phyloP scores from a whole-genome alignment of 495 filamentous ascomycete species.

The Hypoxylon perforatum region DNA sequence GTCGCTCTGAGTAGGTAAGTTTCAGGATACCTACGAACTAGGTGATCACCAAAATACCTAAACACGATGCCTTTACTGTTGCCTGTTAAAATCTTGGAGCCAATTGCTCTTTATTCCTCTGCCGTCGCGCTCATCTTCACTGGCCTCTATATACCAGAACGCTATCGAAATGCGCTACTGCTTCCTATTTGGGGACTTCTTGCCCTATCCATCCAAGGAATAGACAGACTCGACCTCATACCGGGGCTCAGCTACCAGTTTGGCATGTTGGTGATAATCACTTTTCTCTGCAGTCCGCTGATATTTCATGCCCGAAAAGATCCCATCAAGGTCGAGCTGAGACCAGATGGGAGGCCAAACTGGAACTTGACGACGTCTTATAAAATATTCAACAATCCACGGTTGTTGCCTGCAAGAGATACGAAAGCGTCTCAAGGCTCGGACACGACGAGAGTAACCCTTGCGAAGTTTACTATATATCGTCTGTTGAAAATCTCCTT shows the following conservation, averaged over 20 bases:
- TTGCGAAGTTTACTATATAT: neutral
- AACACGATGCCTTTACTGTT: neutral
- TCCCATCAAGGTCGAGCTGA: neutral
- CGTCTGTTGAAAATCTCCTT: neutral
- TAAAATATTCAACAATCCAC: slow-evolving; percentile 5
- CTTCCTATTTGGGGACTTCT: neutral
- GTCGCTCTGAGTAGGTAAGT: too few species aligned
- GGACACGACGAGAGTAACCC: too few species aligned
- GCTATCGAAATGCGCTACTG: slow-evolving; percentile 1
- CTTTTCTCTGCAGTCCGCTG: slow-evolving; percentile 7
- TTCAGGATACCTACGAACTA: too few species aligned
- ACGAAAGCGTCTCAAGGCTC: too few species aligned
- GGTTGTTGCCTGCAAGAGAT: neutral
- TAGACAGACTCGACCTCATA: neutral
- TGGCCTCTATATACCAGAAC: neutral
- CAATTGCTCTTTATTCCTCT: neutral
- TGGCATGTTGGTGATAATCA: slow-evolving; percentile 8
- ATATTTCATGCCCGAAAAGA: neutral
- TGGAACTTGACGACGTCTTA: slow-evolving; percentile 2
- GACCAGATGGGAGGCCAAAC: neutral
- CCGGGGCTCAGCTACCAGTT: slow-evolving; percentile 12
- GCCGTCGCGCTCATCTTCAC: neutral
- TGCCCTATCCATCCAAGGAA: neutral
- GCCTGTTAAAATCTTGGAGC: neutral
- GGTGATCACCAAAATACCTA: neutral